Percentiles rank a stretch among this genome's conserved stretches.
These are phyloP conservation scores for Calonectria multiphialidica DNA, from an alignment of 2,329 filamentous ascomycete genomes.

Conservation along the genomic window DNA sequence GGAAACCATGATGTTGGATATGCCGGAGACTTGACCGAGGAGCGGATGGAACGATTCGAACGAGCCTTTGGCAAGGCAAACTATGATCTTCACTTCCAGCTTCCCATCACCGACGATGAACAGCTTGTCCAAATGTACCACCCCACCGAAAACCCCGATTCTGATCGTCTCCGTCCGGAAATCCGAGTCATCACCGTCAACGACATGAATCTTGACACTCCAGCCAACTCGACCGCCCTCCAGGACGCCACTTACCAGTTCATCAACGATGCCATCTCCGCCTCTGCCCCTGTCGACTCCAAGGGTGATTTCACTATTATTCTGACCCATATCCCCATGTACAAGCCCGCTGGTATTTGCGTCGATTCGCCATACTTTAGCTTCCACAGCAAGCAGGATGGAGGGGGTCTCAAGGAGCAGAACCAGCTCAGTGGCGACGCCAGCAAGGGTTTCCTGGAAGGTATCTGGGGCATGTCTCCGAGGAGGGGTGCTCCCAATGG, in stretches of 20 bases:
- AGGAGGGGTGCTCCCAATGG: conserved; percentile 67
- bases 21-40: conserved; percentile 86
- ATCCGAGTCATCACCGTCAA: conserved; percentile 90
- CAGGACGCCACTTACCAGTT: conserved; percentile 85
- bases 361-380: conserved; percentile 86
- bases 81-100: conserved; percentile 84
- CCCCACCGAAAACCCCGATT: conserved; percentile 56
- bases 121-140: conserved; percentile 57
- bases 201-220: conserved; percentile 92
- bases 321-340: conserved; percentile 91
- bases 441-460: conserved; percentile 82
- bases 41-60: conserved; percentile 85
- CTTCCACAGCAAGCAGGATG: conserved; percentile 76
- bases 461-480: conserved; percentile 82
- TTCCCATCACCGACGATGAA: conserved; percentile 59
- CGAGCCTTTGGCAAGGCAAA: conserved; percentile 87
- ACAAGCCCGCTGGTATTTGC: conserved; percentile 86
- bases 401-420: conserved; percentile 86
- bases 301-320: conserved; percentile 82
- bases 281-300: conserved; percentile 70
- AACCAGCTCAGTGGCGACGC: conserved; percentile 85
- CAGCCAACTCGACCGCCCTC: conserved; percentile 74
- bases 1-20: conserved; percentile 99
- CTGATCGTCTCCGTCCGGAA: conserved; percentile 69
- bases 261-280: conserved; percentile 75